These are phyloP conservation scores for Komagataea norvegica DNA, from an alignment of 1,139 yeast species.

Conservation along the genomic window DNA sequence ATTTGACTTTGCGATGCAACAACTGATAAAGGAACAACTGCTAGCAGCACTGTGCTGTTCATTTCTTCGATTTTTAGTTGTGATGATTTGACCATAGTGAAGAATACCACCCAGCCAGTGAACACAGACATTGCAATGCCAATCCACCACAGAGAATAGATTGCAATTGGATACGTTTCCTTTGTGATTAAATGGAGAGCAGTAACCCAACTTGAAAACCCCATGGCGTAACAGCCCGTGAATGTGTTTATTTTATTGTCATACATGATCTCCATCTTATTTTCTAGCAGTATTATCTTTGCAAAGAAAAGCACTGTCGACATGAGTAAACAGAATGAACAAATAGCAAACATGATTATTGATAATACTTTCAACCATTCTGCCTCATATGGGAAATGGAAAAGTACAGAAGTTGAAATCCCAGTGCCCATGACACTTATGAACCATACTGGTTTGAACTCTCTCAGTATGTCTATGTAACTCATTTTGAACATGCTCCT, in stretches of 20 bases:
- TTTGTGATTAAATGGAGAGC: slow-evolving; percentile 34
- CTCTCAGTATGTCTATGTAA: no score
- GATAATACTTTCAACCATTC: slow-evolving; percentile 58
- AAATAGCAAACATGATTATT: slow-evolving; percentile 52
- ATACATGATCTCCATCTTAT: slow-evolving; percentile 32
- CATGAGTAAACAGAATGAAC: slow-evolving; percentile 43
- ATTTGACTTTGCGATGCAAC: slow-evolving; percentile 62
- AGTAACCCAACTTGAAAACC: slow-evolving; percentile 59
- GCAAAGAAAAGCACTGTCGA: slow-evolving; percentile 37
- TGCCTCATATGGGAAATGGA: slow-evolving; percentile 60
- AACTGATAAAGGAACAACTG: slow-evolving; percentile 75
- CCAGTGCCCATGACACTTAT: slow-evolving; percentile 85
- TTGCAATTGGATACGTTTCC: slow-evolving; percentile 37
- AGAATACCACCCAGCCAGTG: slow-evolving; percentile 53
- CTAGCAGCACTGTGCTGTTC: slow-evolving; percentile 41
- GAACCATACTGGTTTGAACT: slow-evolving; percentile 58
- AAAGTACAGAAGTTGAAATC: slow-evolving; percentile 55
- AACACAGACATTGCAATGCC: slow-evolving; percentile 47
- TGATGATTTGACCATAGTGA: slow-evolving; percentile 39
- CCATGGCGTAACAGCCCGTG: slow-evolving; percentile 81
- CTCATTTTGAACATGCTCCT: no score
- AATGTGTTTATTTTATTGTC: slow-evolving; percentile 52
- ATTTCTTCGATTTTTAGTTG: slow-evolving; percentile 25
- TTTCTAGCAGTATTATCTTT: slow-evolving; percentile 37
- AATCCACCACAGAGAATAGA: slow-evolving; percentile 68